Percentiles rank a stretch among this genome's conserved stretches.
These are phyloP conservation scores for Alectoria sarmentosa DNA, from an alignment of 495 filamentous ascomycete genomes.

Conservation along the genomic window DNA sequence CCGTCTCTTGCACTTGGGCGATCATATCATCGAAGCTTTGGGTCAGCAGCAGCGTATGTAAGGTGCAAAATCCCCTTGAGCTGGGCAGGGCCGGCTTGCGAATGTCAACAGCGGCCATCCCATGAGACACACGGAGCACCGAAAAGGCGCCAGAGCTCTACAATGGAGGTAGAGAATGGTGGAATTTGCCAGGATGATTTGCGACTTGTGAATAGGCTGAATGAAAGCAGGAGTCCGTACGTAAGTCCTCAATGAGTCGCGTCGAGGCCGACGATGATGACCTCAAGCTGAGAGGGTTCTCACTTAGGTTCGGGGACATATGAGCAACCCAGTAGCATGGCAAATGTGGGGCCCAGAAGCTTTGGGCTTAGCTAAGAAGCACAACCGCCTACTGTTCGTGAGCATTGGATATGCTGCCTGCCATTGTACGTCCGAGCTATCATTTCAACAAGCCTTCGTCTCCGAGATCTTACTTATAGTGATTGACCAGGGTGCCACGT, in stretches of 20 bases:
- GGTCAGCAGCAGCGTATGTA: background rate
- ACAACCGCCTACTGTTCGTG: conserved; percentile 84
- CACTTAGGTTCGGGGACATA: conserved; percentile 64
- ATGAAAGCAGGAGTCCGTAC: conserved; percentile 74
- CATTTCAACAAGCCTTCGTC: background rate
- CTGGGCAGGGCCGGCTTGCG: conserved; percentile 1
- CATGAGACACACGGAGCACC: background rate
- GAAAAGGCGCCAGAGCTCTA: background rate
- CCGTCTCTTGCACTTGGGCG: background rate
- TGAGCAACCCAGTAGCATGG: conserved; percentile 86
- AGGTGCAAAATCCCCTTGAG: background rate
- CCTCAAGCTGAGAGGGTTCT: background rate
- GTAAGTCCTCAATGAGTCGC: conserved; percentile 39
- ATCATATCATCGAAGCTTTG: background rate
- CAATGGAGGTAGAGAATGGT: background rate
- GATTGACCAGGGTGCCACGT: conserved; percentile 70
- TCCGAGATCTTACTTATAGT: background rate
- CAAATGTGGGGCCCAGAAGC: conserved; percentile 79
- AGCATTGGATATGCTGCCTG: conserved; percentile 95
- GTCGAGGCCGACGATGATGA: background rate
- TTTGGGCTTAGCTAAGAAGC: conserved; percentile 63
- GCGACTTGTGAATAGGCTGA: conserved; percentile 58
- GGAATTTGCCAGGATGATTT: background rate
- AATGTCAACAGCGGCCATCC: background rate
- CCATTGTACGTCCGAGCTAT: conserved; percentile 60